Percentiles rank a stretch among this genome's conserved stretches.
phyloP scores from a whole-genome alignment of 176 grass and related monocot species.

The Pharus latifolius region DNA sequence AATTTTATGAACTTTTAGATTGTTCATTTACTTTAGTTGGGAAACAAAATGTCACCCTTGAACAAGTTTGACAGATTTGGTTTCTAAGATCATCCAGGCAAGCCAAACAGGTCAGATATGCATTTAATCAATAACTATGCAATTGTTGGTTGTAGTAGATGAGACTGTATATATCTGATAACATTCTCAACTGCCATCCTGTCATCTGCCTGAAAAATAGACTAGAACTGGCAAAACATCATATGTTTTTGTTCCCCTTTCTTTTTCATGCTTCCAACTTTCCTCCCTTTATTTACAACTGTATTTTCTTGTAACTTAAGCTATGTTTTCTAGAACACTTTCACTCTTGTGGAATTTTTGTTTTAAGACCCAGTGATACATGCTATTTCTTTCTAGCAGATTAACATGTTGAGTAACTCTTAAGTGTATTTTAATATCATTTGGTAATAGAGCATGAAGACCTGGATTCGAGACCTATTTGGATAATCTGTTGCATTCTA shows the following conservation, averaged over 20 bases:
- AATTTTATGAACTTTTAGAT: no score
- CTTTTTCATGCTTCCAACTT: conserved; percentile 5
- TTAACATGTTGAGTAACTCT: neutral
- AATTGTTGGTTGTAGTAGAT: conserved; percentile 14
- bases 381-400: neutral
- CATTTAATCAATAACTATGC: neutral
- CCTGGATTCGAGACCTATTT: neutral
- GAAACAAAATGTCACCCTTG: no score
- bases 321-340: conserved; percentile 2
- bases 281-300: neutral
- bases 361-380: neutral
- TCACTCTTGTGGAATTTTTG: neutral
- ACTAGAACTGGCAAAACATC: neutral
- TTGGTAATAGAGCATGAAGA: conserved; percentile 11
- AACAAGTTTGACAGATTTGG: neutral
- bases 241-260: conserved; percentile 14
- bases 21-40: no score
- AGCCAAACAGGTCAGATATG: neutral
- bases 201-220: conserved; percentile 13
- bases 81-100: neutral
- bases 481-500: no score
- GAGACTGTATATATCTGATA: conserved; percentile 6
- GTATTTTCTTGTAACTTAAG: conserved; percentile 21
- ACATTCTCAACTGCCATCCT: neutral
- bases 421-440: neutral